Evolutionary conservation across 257 asterid species (phyloP).

Genomic region (Lavandula angustifolia): DNA sequence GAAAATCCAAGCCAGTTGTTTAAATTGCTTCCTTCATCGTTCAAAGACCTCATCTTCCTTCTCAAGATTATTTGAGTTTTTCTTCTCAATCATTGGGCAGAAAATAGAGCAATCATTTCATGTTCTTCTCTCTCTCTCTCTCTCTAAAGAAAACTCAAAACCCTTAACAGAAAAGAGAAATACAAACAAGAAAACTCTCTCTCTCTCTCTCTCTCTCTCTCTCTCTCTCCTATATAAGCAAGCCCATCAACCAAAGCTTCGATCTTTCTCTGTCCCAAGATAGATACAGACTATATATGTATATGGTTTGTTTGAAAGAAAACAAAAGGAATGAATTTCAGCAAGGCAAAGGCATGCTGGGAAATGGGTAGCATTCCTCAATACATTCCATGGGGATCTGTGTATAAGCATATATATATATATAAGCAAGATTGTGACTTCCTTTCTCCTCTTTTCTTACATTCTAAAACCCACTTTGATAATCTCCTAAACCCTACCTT

Average conservation of each 20-base stretch:
- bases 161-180: constrained; percentile 22
- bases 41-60: constrained; percentile 51
- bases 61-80: constrained; percentile 1
- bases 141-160: constrained; percentile 6
- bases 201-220: not conserved
- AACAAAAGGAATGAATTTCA: constrained; percentile 78
- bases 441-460: not conserved
- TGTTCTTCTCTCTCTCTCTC: constrained; percentile 12
- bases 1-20: constrained; percentile 79
- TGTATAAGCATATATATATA: constrained; percentile 39
- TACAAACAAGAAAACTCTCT: not conserved
- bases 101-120: constrained; percentile 59
- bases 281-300: not conserved
- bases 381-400: constrained; percentile 84
- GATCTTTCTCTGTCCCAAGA: too few relatives aligned
- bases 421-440: constrained; percentile 6
- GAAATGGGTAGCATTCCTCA: constrained; percentile 50
- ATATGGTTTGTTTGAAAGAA: constrained; percentile 44
- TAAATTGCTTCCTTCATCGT: constrained; percentile 36
- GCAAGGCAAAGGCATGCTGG: constrained; percentile 66
- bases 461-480: not conserved
- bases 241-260: too few relatives aligned
- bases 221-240: too few relatives aligned
- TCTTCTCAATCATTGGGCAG: constrained; percentile 40
- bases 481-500: constrained; percentile 23